A percentile compares a stretch with the other conserved stretches of the same genome.
Conservation (phyloP, 257 asterid species). For the Haberlea rhodopensis region DNA sequence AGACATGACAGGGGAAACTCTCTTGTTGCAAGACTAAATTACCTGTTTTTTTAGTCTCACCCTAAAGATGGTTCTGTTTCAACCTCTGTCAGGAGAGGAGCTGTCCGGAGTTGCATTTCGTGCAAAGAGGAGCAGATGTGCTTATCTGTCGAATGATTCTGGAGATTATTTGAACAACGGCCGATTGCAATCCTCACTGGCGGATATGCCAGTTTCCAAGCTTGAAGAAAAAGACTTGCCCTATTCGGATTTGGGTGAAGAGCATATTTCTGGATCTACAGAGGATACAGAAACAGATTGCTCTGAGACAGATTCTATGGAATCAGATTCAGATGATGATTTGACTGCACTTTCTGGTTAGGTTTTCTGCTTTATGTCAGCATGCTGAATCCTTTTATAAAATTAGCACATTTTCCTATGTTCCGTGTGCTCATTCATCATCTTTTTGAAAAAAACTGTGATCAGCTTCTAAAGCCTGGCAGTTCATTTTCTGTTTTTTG, state of each 20-base stretch:
- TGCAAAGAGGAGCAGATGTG: constrained; percentile 54
- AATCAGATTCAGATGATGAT: constrained; percentile 78
- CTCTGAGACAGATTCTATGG: constrained; percentile 76
- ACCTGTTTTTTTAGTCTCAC: constrained; percentile 33
- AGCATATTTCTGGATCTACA: constrained; percentile 61
- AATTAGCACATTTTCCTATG: constrained; percentile 3
- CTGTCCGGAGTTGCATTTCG: constrained; percentile 43
- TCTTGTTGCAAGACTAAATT: constrained; percentile 34
- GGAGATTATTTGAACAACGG: constrained; percentile 46
- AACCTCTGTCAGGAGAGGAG: constrained; percentile 55
- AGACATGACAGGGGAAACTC: constrained; percentile 32
- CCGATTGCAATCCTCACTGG: constrained; percentile 40
- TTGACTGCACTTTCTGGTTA: constrained; percentile 78
- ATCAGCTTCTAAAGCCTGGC: constrained; percentile 2
- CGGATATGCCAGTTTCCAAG: constrained; percentile 50
- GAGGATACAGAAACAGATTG: constrained; percentile 97
- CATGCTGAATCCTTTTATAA: constrained; percentile 1
- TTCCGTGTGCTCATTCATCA: constrained; percentile 2
- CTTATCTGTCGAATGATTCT: constrained; percentile 45
- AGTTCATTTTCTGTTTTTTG: constrained; percentile 5
- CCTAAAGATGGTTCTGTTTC: constrained; percentile 36
- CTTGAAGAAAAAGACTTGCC: constrained; percentile 44
- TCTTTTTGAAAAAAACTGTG: constrained; percentile 13
- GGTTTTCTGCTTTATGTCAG: constrained; percentile 15
- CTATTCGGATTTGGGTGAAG: constrained; percentile 52